Conservation (phyloP, 192 early-diverging fungal species). For the Coemansia sp. region DNA sequence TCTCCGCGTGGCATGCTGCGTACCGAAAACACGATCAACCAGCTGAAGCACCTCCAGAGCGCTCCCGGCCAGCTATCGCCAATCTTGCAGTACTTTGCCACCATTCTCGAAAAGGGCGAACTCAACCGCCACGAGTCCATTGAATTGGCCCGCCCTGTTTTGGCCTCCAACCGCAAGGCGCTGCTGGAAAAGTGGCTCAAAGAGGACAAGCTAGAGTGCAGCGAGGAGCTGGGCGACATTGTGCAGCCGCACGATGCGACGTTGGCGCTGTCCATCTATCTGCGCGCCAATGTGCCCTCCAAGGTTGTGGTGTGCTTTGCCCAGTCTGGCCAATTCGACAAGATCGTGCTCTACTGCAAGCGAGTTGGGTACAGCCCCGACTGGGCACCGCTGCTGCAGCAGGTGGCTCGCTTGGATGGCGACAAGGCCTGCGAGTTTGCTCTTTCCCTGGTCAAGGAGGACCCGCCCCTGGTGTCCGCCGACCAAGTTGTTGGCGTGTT, state of each 20-base stretch:
- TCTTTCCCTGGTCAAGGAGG: conserved; percentile 76
- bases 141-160: conserved; percentile 87
- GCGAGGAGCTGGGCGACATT: conserved; percentile 97
- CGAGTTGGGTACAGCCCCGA: conserved; percentile 93
- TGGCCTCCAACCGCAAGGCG: conserved; percentile 86
- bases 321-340: conserved; percentile 92
- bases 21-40: conserved; percentile 90
- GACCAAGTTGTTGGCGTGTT: conserved; percentile 96
- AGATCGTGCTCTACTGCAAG: conserved; percentile 93
- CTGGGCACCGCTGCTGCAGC: conserved; percentile 85
- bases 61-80: conserved; percentile 80
- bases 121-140: conserved; percentile 95
- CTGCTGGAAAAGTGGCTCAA: conserved; percentile 98
- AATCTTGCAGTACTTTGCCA: conserved; percentile 97
- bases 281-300: conserved; percentile 88
- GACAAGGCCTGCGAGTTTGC: conserved; percentile 96
- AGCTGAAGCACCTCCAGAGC: conserved; percentile 82
- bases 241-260: conserved; percentile 87
- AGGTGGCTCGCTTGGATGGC: conserved; percentile 85
- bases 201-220: conserved; percentile 98
- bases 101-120: conserved; percentile 88
- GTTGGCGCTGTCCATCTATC: conserved; percentile 92
- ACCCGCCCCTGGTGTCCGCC: conserved; percentile 71
- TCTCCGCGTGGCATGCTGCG: conserved; percentile 95
- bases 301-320: conserved; percentile 98